Conservation (phyloP, 805 yeast genomes). For the Ogataea nitratoaversa region DNA sequence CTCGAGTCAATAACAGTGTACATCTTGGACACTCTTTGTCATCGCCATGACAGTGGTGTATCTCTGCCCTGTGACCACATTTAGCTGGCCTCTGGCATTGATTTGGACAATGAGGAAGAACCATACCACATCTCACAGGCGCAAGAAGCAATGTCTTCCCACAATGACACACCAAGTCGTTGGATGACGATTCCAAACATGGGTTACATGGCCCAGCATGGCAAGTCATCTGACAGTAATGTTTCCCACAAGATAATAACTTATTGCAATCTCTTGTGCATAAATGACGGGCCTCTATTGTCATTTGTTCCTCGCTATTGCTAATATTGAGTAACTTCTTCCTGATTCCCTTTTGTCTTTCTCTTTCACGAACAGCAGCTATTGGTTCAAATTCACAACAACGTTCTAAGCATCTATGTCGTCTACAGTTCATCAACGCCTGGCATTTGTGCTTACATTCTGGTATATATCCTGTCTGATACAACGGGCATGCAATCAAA, state of each 20-base stretch:
- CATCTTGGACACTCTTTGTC: slow-evolving; percentile 70
- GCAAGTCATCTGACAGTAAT: slow-evolving; percentile 64
- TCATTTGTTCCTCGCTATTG: slow-evolving; percentile 46
- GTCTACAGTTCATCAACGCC: slow-evolving; percentile 70
- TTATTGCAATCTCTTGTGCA: slow-evolving; percentile 67
- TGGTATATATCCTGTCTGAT: slow-evolving; percentile 50
- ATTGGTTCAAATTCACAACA: slow-evolving; percentile 69
- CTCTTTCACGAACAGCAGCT: slow-evolving; percentile 56
- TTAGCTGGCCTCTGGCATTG: slow-evolving; percentile 53
- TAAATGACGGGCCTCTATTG: slow-evolving; percentile 68
- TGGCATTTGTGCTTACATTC: slow-evolving; percentile 68
- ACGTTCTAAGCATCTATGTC: slow-evolving; percentile 64
- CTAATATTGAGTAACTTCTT: slow-evolving; percentile 35
- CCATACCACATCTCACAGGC: slow-evolving; percentile 82
- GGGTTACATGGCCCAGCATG: slow-evolving; percentile 79
- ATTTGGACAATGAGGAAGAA: slow-evolving; percentile 56
- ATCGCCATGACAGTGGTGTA: slow-evolving; percentile 74
- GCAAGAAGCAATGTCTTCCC: slow-evolving; percentile 75
- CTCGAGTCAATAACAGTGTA: slow-evolving; percentile 38
- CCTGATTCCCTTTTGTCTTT: slow-evolving; percentile 43
- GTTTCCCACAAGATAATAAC: slow-evolving; percentile 58
- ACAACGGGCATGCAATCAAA: slow-evolving; percentile 59
- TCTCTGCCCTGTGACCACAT: slow-evolving; percentile 71
- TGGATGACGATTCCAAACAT: slow-evolving; percentile 75
- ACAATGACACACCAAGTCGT: slow-evolving; percentile 76